phyloP scores from a whole-genome alignment of 257 asterid genomes.

The Ilex asprella region DNA sequence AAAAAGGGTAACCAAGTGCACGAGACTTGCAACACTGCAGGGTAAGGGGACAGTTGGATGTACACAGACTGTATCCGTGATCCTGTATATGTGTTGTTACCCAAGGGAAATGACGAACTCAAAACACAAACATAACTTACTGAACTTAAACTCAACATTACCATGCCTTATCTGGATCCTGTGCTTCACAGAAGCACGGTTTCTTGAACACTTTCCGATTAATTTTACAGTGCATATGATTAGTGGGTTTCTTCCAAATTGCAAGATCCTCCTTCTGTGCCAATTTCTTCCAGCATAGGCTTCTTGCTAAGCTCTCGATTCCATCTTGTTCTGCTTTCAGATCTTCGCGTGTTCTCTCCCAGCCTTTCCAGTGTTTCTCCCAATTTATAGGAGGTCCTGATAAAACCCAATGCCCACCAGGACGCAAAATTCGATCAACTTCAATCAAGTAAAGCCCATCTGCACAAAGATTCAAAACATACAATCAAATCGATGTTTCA shows the following conservation, averaged over 20 bases:
- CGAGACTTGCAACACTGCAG: no score
- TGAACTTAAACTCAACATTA: conserved; percentile 9
- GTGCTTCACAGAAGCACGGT: conserved; percentile 60
- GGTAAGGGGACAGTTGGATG: no score
- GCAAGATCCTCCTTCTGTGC: conserved; percentile 67
- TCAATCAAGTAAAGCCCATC: conserved; percentile 88
- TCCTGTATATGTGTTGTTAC: no score
- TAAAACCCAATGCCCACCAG: conserved; percentile 94
- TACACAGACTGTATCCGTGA: no score
- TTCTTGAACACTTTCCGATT: conserved; percentile 56
- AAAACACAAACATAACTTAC: no score
- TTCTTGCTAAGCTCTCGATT: conserved; percentile 63
- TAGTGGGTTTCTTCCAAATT: conserved; percentile 79
- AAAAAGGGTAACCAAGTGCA: no score
- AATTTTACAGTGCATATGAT: conserved; percentile 64
- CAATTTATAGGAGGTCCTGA: conserved; percentile 96
- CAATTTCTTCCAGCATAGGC: conserved; percentile 87
- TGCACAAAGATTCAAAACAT: conserved; percentile 14
- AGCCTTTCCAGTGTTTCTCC: conserved; percentile 73
- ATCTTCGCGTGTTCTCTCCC: conserved; percentile 59
- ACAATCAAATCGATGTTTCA: no score
- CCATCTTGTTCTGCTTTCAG: conserved; percentile 55
- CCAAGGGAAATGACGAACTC: no score
- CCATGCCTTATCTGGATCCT: conserved; percentile 80
- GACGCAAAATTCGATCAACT: conserved; percentile 79